Conservation (phyloP, 805 yeast genomes). For the Monosporozyma siamensis region DNA sequence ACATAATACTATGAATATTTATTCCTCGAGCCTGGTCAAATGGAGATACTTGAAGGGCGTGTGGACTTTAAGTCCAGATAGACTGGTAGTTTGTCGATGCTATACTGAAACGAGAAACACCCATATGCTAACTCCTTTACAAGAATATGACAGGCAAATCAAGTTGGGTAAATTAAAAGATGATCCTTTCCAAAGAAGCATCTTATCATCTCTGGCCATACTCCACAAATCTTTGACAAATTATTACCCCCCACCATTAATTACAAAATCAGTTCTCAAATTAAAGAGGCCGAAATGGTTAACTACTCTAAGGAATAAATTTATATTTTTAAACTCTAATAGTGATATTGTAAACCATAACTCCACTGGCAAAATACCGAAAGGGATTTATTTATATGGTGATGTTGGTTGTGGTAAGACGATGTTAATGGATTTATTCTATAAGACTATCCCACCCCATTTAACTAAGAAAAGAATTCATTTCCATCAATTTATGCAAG, state of each 20-base stretch:
- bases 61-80: background rate
- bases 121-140: slow-evolving; percentile 34
- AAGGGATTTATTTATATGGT: slow-evolving; percentile 88
- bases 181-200: slow-evolving; percentile 73
- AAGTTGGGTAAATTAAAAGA: slow-evolving; percentile 46
- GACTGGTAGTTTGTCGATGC: too few relatives aligned
- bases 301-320: background rate
- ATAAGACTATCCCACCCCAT: slow-evolving; percentile 69
- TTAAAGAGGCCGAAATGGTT: slow-evolving; percentile 31
- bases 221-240: slow-evolving; percentile 45
- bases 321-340: background rate
- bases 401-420: slow-evolving; percentile 99
- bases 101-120: background rate
- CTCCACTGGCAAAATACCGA: slow-evolving; percentile 36
- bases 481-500: slow-evolving; percentile 96
- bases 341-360: too few relatives aligned
- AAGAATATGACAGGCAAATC: slow-evolving; percentile 43
- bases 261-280: slow-evolving; percentile 8
- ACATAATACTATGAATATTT: background rate
- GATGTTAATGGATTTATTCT: slow-evolving; percentile 94
- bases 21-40: background rate
- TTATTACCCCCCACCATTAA: slow-evolving; percentile 68
- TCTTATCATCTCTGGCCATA: slow-evolving; percentile 50
- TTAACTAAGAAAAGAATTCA: slow-evolving; percentile 76
- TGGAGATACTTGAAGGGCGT: too few relatives aligned